These are phyloP conservation scores for Hymenoscyphus scutula DNA, from an alignment of 2,329 filamentous ascomycete species.

Conservation along the genomic window DNA sequence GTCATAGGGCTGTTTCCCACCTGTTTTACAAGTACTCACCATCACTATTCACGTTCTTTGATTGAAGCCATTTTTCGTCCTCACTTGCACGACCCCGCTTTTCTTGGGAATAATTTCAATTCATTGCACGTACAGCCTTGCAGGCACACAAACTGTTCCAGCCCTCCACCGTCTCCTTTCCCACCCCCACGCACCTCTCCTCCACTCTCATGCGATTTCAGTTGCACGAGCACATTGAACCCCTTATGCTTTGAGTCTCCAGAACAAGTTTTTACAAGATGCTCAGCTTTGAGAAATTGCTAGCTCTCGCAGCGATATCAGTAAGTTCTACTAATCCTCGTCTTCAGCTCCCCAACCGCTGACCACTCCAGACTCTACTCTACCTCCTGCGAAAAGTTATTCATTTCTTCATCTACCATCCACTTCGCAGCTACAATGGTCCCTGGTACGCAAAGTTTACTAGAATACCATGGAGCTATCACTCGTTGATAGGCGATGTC, in stretches of 20 bases:
- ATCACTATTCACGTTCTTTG: background rate
- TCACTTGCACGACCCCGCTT: background rate
- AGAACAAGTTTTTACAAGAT: background rate
- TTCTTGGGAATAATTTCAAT: background rate
- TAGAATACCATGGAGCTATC: background rate
- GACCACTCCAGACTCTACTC: background rate
- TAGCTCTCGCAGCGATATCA: background rate
- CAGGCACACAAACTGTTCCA: background rate
- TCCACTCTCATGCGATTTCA: background rate
- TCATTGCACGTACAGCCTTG: background rate
- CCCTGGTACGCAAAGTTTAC: conserved; percentile 17
- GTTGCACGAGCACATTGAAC: background rate
- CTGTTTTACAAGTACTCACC: background rate
- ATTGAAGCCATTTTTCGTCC: background rate
- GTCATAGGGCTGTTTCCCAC: too few species aligned
- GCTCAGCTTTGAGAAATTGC: background rate
- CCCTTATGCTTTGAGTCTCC: background rate
- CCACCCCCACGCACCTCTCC: background rate
- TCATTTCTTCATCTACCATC: conserved; percentile 19
- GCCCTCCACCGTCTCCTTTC: background rate
- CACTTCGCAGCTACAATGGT: conserved; percentile 23
- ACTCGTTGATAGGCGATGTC: background rate
- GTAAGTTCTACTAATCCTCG: background rate
- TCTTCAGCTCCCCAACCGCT: background rate
- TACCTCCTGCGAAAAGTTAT: background rate